Evolutionary conservation across 495 filamentous ascomycete genomes (phyloP).

Genomic region (Bombardia bombarda): DNA sequence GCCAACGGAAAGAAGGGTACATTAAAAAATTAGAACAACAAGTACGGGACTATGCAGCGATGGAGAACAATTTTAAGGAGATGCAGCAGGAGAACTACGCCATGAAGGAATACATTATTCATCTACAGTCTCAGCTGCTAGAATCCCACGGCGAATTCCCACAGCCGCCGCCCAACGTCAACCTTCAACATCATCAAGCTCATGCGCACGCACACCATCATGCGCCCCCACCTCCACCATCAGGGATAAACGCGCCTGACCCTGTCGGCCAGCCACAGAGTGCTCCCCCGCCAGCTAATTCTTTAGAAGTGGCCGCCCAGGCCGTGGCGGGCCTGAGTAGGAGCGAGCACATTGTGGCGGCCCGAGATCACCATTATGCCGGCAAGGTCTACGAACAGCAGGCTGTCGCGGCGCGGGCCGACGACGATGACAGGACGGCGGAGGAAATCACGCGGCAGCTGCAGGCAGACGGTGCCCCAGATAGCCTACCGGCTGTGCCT

Average conservation of each 20-base stretch:
- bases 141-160: constrained; percentile 78
- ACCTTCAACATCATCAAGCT: no score
- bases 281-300: background rate
- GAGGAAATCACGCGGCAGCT: constrained; percentile 33
- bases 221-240: background rate
- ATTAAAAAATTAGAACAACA: constrained; percentile 95
- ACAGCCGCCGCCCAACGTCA: constrained; percentile 56
- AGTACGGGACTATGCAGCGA: constrained; percentile 62
- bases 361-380: constrained; percentile 8
- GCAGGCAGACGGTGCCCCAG: constrained; percentile 1
- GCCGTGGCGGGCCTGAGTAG: constrained; percentile 26
- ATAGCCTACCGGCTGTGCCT: background rate
- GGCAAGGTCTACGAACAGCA: constrained; percentile 6
- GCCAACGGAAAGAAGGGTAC: constrained; percentile 94
- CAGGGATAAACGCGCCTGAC: background rate
- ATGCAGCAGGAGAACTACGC: constrained; percentile 83
- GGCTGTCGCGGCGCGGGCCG: constrained; percentile 6
- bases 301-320: constrained; percentile 27
- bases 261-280: background rate
- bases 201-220: constrained; percentile 23
- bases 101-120: constrained; percentile 84
- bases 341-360: constrained; percentile 12
- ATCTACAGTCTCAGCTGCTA: constrained; percentile 79
- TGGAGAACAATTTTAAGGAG: constrained; percentile 63
- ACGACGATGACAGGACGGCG: constrained; percentile 28